A percentile compares a stretch with the other conserved stretches of the same genome.
Conservation (phyloP, 495 filamentous ascomycete genomes). For the Collariella sp. region DNA sequence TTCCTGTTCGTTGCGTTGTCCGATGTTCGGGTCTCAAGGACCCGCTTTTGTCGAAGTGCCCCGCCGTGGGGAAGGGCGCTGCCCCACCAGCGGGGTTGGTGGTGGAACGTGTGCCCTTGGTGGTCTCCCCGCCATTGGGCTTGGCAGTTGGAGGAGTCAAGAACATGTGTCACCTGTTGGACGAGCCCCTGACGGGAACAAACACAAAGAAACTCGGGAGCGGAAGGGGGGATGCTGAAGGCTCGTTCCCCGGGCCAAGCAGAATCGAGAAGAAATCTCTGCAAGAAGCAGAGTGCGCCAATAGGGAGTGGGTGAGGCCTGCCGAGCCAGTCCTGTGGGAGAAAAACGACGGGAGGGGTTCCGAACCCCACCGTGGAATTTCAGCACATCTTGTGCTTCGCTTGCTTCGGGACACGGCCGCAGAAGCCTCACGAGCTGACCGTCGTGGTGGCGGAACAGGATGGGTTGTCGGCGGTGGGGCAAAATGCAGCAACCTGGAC, state of each 20-base stretch:
- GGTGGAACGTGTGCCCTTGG: background rate
- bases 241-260: too few species aligned
- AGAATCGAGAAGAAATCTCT: background rate
- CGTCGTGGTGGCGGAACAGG: background rate
- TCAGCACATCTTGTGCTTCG: background rate
- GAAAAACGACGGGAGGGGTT: background rate
- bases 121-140: background rate
- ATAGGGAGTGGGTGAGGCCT: background rate
- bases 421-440: background rate
- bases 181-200: too few species aligned
- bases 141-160: background rate
- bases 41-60: background rate
- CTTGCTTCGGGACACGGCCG: background rate
- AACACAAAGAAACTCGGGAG: too few species aligned
- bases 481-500: background rate
- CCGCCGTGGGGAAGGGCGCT: background rate
- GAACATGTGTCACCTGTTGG: too few species aligned
- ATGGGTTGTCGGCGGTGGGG: conserved; percentile 6
- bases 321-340: background rate
- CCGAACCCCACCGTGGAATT: background rate
- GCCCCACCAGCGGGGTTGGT: background rate
- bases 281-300: background rate
- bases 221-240: too few species aligned
- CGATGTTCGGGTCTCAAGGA: background rate
- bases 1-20: background rate